Base-by-base conservation (phyloP, 148 eudicot species). In the Cornus florida region DNA sequence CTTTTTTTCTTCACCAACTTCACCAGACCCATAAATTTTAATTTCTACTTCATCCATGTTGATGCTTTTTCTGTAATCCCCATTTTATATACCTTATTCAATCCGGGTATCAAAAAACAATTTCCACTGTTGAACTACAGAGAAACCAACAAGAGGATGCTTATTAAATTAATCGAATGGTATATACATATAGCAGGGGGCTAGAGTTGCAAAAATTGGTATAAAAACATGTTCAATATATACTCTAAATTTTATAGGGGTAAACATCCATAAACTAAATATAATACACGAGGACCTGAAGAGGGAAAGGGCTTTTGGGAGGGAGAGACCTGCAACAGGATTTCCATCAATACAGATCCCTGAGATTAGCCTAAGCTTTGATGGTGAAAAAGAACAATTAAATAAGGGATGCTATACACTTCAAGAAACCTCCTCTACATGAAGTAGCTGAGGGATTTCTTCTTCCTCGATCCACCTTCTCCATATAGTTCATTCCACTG, bases 401-500 rank as follows among this genome's bases (percentile, higher is more conserved):
- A 83, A 77, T 28, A 75, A 24, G 73, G 77, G 74, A 76, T n/a
- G 77, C 83, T 87, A 83, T 87, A 90, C 87, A 88, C 75, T 81
- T 13, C 67, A 66, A 69, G 72, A 56, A 72, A 48, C 70, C 86
- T 60, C 85, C 67, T 86, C 89, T 95, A 95, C 96, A 95, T 93
- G 86, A 95, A 95, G 87, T 95, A 95, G 82, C 98, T 93, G 53
- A 93, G 94, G 41, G 97, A 91, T 81, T 76, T 86, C 84, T 88
- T 95, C 92, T 93, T 93, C 90, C 96, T 89, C 2, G 98, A 95
- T 48, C 98, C 98, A 17, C 97, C 98, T 86, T 91, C 97, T 80
- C 98, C 98, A 22, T 94, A 94, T 5, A 93, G 85, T n/a, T 95
- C 98, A 67, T 93, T 95, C 98, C 98, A 95, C 77, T 93, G 97